phyloP scores from a whole-genome alignment of 352 stramenopile genomes.

The Pythium graminicola region DNA sequence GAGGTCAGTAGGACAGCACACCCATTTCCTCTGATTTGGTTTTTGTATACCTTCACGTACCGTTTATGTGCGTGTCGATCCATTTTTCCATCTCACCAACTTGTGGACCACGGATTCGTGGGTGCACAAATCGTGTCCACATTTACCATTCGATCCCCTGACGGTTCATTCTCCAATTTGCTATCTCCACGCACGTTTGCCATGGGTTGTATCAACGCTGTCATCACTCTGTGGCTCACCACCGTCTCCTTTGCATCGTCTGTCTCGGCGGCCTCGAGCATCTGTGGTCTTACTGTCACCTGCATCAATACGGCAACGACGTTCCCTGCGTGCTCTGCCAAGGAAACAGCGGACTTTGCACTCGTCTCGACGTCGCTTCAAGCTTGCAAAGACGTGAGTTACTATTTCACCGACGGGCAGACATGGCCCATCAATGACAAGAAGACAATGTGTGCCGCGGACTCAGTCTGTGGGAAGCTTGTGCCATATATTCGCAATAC shows the following conservation, averaged over 20 bases:
- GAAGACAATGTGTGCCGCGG: not conserved
- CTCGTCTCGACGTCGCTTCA: conserved; percentile 10
- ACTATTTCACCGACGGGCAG: conserved; percentile 14
- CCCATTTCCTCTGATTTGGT: too few relatives aligned
- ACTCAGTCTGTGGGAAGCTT: conserved; percentile 13
- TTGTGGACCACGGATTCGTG: too few relatives aligned
- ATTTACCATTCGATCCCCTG: too few relatives aligned
- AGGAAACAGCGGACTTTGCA: conserved; percentile 6
- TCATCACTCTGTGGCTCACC: too few relatives aligned
- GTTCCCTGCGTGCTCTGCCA: not conserved
- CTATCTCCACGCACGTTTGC: too few relatives aligned
- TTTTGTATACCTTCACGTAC: too few relatives aligned
- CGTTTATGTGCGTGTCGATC: too few relatives aligned
- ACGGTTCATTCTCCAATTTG: too few relatives aligned
- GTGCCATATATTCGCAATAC: conserved; percentile 18
- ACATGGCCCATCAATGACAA: conserved; percentile 19
- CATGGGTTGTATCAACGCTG: too few relatives aligned
- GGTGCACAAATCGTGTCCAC: too few relatives aligned
- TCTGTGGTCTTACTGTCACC: conserved; percentile 16
- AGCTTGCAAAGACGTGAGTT: conserved; percentile 13
- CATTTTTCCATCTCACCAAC: too few relatives aligned
- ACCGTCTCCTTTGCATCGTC: not conserved
- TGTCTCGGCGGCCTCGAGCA: not conserved
- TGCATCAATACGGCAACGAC: conserved; percentile 2
- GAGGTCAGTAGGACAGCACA: too few relatives aligned